Evolutionary conservation across 129 eudicot genomes (phyloP).

Genomic region (Deinandra increscens): DNA sequence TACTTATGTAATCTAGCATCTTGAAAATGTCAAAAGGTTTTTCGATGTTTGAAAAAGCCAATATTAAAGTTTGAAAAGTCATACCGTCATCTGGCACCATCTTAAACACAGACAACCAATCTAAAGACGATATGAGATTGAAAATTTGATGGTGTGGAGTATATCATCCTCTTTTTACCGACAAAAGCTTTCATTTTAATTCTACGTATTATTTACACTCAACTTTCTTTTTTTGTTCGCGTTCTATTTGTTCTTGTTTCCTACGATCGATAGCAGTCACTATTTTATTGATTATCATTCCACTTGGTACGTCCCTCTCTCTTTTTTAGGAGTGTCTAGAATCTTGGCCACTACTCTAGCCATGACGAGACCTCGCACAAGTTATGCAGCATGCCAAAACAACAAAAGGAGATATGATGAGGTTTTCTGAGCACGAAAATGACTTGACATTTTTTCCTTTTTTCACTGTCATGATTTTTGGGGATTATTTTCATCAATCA

Average conservation of each 20-base stretch:
- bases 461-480: conserved; percentile 25
- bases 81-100: too few species aligned
- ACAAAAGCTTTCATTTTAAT: conserved; percentile 2
- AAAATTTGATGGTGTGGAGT: too few species aligned
- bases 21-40: too few species aligned
- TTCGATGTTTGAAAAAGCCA: too few species aligned
- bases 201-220: too few species aligned
- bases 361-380: conserved; percentile 17
- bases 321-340: conserved; percentile 6
- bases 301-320: conserved; percentile 31
- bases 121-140: too few species aligned
- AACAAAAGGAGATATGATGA: conserved; percentile 35
- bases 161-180: not conserved
- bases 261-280: conserved; percentile 6
- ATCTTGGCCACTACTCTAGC: conserved; percentile 32
- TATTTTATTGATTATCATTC: conserved; percentile 24
- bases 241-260: conserved; percentile 27
- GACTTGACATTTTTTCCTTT: conserved; percentile 29
- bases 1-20: too few species aligned
- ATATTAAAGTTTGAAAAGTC: too few species aligned
- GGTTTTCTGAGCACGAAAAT: conserved; percentile 31
- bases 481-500: conserved; percentile 42
- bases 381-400: conserved; percentile 39
- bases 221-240: conserved; percentile 20
- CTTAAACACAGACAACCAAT: too few species aligned